phyloP scores from a whole-genome alignment of 2,329 filamentous ascomycete genomes.

The Dactylellina sp. region DNA sequence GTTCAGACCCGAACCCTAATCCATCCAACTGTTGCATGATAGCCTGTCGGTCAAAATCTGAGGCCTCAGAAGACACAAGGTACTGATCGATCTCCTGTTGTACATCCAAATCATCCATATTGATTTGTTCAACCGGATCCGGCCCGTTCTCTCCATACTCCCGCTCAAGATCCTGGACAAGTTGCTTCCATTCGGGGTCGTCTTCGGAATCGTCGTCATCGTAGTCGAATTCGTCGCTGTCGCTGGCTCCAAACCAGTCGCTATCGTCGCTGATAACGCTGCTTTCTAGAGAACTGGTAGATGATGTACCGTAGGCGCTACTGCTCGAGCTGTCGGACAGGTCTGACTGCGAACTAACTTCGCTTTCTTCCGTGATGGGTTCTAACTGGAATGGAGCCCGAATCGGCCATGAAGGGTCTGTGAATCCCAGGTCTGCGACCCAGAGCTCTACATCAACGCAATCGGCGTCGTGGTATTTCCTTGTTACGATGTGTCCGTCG shows the following conservation, averaged over 20 bases:
- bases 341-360: background rate
- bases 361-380: constrained; percentile 2
- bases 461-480: constrained; percentile 24
- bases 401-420: constrained; percentile 5
- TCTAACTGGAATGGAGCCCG: constrained; percentile 4
- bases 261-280: too few species aligned
- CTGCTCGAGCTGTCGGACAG: constrained; percentile 14
- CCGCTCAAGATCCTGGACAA: constrained; percentile 14
- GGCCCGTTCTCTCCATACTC: constrained; percentile 12
- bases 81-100: constrained; percentile 19
- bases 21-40: constrained; percentile 14
- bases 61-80: constrained; percentile 16
- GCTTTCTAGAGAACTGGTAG: background rate
- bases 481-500: background rate
- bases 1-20: constrained; percentile 8
- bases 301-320: constrained; percentile 10
- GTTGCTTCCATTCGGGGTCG: constrained; percentile 27
- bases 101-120: constrained; percentile 13
- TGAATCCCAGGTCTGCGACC: constrained; percentile 26
- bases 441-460: constrained; percentile 25
- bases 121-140: background rate
- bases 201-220: background rate
- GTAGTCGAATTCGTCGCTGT: too few species aligned
- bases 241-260: too few species aligned
- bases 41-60: constrained; percentile 16